These are phyloP conservation scores for Podaxis mareebaensis DNA, from an alignment of 768 basidiomycete genomes.

Conservation along the genomic window DNA sequence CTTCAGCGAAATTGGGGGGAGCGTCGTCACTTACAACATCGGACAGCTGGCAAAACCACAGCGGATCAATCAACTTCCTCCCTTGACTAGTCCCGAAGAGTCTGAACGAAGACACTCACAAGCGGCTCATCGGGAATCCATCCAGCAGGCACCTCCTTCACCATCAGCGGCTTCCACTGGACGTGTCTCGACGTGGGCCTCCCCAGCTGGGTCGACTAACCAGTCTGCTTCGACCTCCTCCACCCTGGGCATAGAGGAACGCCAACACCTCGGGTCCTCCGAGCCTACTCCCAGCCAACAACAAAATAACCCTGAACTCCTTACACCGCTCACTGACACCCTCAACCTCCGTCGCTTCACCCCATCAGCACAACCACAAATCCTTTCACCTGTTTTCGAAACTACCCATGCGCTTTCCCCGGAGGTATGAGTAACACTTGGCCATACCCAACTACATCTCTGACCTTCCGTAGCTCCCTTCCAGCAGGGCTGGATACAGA, in stretches of 20 bases:
- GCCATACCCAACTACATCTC: background rate
- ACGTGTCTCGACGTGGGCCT: background rate
- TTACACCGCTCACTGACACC: background rate
- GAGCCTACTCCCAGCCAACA: background rate
- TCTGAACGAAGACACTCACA: background rate
- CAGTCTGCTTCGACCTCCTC: background rate
- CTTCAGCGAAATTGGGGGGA: background rate
- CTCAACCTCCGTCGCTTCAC: background rate
- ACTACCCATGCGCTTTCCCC: background rate
- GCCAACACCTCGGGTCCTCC: background rate
- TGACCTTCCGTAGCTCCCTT: background rate
- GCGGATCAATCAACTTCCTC: background rate
- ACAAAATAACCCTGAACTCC: background rate
- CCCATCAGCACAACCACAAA: background rate
- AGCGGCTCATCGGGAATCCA: background rate
- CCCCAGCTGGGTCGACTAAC: background rate
- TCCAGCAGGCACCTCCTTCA: background rate
- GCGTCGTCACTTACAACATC: background rate
- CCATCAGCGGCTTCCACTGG: background rate
- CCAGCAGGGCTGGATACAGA: background rate
- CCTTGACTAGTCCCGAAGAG: background rate
- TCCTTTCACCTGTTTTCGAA: background rate
- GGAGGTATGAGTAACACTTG: background rate
- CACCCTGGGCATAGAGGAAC: background rate
- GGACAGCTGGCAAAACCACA: background rate